A percentile compares a stretch with the other conserved stretches of the same genome.
These are phyloP conservation scores for Ganoderma meredithae DNA, from an alignment of 1,284 basidiomycete genomes.

Conservation along the genomic window DNA sequence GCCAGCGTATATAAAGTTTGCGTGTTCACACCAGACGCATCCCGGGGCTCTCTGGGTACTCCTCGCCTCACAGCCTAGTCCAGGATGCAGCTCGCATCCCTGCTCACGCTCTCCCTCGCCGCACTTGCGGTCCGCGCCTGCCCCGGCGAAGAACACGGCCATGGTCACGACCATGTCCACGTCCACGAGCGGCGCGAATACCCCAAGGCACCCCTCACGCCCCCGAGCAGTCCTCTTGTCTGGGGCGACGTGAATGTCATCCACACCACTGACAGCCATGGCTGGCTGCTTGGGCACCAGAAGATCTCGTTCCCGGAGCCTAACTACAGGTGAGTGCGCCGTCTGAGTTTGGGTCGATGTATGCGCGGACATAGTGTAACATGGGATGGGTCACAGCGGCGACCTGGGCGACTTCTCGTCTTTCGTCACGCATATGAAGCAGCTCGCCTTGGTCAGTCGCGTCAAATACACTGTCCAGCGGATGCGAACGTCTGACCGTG, in stretches of 20 bases:
- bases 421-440: conserved; percentile 85
- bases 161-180: too few relatives aligned
- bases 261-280: conserved; percentile 86
- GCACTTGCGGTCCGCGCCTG: conserved; percentile 34
- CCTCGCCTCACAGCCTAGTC: neutral
- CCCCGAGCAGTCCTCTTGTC: conserved; percentile 66
- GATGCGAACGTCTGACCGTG: neutral
- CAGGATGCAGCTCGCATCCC: conserved; percentile 28
- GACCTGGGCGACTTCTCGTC: conserved; percentile 84
- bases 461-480: too few relatives aligned
- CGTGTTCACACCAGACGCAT: neutral
- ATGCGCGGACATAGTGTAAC: conserved; percentile 1
- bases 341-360: neutral
- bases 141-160: conserved; percentile 36
- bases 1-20: neutral
- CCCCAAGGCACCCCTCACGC: conserved; percentile 51
- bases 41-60: neutral
- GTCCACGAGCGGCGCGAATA: conserved; percentile 51
- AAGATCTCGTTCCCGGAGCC: conserved; percentile 75
- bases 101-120: conserved; percentile 30
- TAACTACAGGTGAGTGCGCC: conserved; percentile 63
- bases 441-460: conserved; percentile 57
- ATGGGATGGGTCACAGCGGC: conserved; percentile 49
- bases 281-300: conserved; percentile 81
- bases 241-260: conserved; percentile 84